phyloP scores from a whole-genome alignment of 139 green algal species.

The Coelastrella sp. region DNA sequence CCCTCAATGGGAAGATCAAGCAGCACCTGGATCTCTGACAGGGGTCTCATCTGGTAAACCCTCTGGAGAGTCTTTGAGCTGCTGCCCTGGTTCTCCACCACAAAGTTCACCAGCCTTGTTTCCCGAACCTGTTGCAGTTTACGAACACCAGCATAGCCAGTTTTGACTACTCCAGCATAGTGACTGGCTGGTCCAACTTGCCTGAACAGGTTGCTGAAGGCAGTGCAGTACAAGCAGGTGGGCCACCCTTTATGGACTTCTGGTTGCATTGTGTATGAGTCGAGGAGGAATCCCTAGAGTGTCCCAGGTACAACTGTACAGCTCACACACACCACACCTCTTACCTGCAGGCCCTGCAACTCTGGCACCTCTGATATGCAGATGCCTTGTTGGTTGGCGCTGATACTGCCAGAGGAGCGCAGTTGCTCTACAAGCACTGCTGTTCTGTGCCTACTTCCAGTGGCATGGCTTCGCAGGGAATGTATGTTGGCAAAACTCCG shows the following conservation, averaged over 20 bases:
- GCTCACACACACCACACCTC: too few species aligned
- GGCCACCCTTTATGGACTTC: too few species aligned
- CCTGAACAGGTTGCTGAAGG: too few species aligned
- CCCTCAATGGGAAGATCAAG: neutral
- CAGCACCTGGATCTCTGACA: neutral
- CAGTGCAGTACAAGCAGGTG: too few species aligned
- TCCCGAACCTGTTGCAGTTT: neutral
- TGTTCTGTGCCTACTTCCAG: conserved; percentile 9
- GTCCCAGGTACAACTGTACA: too few species aligned
- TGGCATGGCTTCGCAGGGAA: too few species aligned
- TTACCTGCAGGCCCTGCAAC: neutral
- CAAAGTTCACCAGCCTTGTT: neutral
- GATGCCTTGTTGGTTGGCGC: conserved; percentile 15
- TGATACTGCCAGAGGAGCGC: neutral
- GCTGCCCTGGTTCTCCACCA: conserved; percentile 6
- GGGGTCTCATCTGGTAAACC: conserved; percentile 2
- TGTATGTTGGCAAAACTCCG: too few species aligned
- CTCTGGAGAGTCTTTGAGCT: neutral
- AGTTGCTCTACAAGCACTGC: conserved; percentile 6
- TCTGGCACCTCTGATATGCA: conserved; percentile 1
- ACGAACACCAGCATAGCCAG: too few species aligned
- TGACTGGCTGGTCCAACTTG: too few species aligned
- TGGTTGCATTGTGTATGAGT: too few species aligned
- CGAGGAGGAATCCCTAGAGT: too few species aligned
- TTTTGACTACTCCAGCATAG: too few species aligned